These are phyloP conservation scores for Mortierella sp. DNA, from an alignment of 371 early-diverging fungal genomes.

Conservation along the genomic window DNA sequence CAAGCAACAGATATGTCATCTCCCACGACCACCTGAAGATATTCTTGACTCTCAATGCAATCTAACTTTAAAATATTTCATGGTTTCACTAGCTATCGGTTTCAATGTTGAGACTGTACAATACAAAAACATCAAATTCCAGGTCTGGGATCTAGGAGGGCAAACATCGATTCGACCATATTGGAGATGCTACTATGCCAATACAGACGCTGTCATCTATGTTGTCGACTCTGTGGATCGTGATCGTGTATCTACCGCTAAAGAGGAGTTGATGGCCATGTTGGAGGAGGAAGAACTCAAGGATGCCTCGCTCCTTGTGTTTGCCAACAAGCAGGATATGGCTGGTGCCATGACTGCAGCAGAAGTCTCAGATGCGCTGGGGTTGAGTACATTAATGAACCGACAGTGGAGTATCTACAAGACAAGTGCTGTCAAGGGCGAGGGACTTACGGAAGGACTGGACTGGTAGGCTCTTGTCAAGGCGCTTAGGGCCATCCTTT, in stretches of 20 bases:
- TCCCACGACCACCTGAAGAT: neutral
- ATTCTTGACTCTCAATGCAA: neutral
- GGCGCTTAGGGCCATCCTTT: neutral
- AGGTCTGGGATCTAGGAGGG: slow-evolving; percentile 96
- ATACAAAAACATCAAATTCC: slow-evolving; percentile 98
- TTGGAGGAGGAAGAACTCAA: slow-evolving; percentile 92
- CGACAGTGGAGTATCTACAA: slow-evolving; percentile 95
- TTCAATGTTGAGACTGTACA: slow-evolving; percentile 95
- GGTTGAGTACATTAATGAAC: slow-evolving; percentile 83
- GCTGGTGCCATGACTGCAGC: slow-evolving; percentile 89
- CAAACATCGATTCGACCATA: slow-evolving; percentile 80
- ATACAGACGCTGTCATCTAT: slow-evolving; percentile 97
- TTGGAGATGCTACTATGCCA: slow-evolving; percentile 95
- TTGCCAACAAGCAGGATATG: slow-evolving; percentile 95
- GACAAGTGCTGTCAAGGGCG: slow-evolving; percentile 94
- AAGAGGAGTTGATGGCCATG: slow-evolving; percentile 92
- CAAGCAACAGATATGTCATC: too few relatives aligned
- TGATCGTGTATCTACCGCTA: slow-evolving; percentile 89
- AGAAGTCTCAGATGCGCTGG: slow-evolving; percentile 89
- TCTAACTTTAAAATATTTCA: neutral
- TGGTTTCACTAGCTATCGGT: slow-evolving; percentile 67
- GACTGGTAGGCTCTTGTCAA: slow-evolving; percentile 70
- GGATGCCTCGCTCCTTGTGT: slow-evolving; percentile 85
- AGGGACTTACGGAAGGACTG: slow-evolving; percentile 95
- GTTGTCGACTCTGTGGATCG: slow-evolving; percentile 96